phyloP scores from a whole-genome alignment of 2,329 filamentous ascomycete genomes.

The Colletotrichum orchidophilum region DNA sequence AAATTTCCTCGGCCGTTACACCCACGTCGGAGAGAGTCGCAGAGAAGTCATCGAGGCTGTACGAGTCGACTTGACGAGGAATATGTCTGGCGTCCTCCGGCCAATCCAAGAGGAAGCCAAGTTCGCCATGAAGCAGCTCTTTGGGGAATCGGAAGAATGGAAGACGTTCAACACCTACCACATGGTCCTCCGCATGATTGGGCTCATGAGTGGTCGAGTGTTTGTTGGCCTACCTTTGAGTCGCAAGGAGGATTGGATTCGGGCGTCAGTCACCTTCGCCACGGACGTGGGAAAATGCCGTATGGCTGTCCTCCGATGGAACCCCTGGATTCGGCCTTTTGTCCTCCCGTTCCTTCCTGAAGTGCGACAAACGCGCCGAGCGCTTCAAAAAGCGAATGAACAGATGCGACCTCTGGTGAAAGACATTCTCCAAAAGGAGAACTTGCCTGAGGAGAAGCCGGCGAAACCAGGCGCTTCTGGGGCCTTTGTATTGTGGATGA shows the following conservation, averaged over 20 bases:
- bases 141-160: conserved; percentile 31
- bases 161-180: conserved; percentile 35
- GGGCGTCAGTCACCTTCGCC: conserved; percentile 40
- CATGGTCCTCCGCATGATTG: conserved; percentile 39
- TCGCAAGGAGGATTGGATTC: conserved; percentile 41
- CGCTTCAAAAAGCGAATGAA: conserved; percentile 7
- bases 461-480: conserved; percentile 41
- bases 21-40: conserved; percentile 25
- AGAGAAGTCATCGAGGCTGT: conserved; percentile 7
- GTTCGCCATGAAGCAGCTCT: conserved; percentile 8
- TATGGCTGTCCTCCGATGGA: conserved; percentile 5
- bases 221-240: conserved; percentile 43
- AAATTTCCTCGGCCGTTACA: conserved; percentile 32
- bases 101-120: conserved; percentile 29
- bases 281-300: conserved; percentile 29
- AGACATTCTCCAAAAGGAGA: background rate
- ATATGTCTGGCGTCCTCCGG: background rate
- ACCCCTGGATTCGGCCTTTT: conserved; percentile 13
- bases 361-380: conserved; percentile 2
- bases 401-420: conserved; percentile 22
- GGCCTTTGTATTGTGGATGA: conserved; percentile 52
- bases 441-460: conserved; percentile 32
- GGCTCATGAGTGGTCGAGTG: conserved; percentile 40
- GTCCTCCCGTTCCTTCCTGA: conserved; percentile 15
- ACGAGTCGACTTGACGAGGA: conserved; percentile 25